Evolutionary conservation across 306 rosid genomes (phyloP), one percentile per base, ranked within the genome.

Genomic region (Cicer judaicum): DNA sequence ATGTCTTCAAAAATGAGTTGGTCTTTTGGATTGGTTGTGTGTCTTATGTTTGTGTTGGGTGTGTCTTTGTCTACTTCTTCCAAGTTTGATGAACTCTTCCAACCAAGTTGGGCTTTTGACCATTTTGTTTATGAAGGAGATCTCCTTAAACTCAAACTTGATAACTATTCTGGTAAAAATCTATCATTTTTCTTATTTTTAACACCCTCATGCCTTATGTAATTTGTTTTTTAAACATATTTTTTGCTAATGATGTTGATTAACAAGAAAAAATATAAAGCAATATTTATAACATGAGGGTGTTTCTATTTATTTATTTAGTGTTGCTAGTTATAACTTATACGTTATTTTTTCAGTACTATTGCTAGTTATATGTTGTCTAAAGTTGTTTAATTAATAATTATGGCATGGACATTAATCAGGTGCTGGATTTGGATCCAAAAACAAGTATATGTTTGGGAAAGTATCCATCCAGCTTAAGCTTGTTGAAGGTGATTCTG

Each of bases 361-460:
- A 29, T 29, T 29, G 36, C 11, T 16, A 53, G 6, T 8, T 52
- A 52, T 54, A 16, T 44, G n/a, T 8, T 34, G 7, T 0, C 13
- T 52, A 13, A 21, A 18, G 60, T 24, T 62, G 2, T 43, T 59
- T 14, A 19, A 6, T 0, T 64, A 38, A 43, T 40, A 2, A 50
- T 54, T 43, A n/a, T 24, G 68, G 38, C 7, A 46, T 49, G 55
- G 12, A 24, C 70, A 47, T 83, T 68, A 29, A 29, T 64, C 88
- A 94, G 98, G 96, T 4, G 93, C 96, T 84, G 99, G 96, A 50
- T 94, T 94, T 85, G 75, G 60, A 29, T 94, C 99, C 1, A 94
- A 90, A 84, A 86, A 24, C 88, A 91, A 85, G 78, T 92, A 86
- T 63, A 55, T 91, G 99, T 94, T 87, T 69, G 99, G 99, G 36